Evolutionary conservation across 768 basidiomycete species (phyloP), one percentile per base, ranked within the genome.

Genomic region (Brasilioporus rufonigricans): DNA sequence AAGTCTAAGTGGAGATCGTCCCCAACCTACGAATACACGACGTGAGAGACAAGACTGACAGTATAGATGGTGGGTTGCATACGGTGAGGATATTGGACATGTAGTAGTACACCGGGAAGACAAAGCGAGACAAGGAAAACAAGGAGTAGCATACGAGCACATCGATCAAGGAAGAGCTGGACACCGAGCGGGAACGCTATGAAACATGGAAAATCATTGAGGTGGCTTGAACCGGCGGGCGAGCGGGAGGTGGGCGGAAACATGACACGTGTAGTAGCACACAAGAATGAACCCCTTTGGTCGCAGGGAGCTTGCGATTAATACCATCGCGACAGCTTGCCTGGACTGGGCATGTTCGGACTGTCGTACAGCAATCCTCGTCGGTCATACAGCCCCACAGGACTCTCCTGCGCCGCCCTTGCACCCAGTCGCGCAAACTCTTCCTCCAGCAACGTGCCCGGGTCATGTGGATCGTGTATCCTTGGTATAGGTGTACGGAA

Each of bases 381-480:
- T 18, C 76, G 77, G 59, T 84, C 89, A 67, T 82, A 91, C 47
- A 89, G 63, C 1, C 88, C 87, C 0, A 72, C 77, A 0, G 88
- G 89, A 62, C 87, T 89, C 33, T 85, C 84, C 21, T 77, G 78
- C 27, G 68, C 63, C 5, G 69, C 74, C 54, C 61, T 73, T 43
- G 59, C 65, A 4, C 77, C 76, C 53, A 83, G 69, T 52, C 84
- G 74, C 45, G 77, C 80, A 51, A 92, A 73, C 54, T 92, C 90
- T 46, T 91, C 90, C 45, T 89, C 86, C 23, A 91, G 73, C 40
- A 89, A 62, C 31, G 79, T 73, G 31, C 80, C 74, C 4, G 88
- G 86, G 68, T 90, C 86, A 58, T 87, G 84, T 29, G 88, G 87
- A 65, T 90, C 89, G 58, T 82, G 83, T 31, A 87, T 75, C 26